Evolutionary conservation across 108 stramenopile genomes (phyloP), one percentile per base, ranked within the genome.

Genomic region (Nitzschia sp.): DNA sequence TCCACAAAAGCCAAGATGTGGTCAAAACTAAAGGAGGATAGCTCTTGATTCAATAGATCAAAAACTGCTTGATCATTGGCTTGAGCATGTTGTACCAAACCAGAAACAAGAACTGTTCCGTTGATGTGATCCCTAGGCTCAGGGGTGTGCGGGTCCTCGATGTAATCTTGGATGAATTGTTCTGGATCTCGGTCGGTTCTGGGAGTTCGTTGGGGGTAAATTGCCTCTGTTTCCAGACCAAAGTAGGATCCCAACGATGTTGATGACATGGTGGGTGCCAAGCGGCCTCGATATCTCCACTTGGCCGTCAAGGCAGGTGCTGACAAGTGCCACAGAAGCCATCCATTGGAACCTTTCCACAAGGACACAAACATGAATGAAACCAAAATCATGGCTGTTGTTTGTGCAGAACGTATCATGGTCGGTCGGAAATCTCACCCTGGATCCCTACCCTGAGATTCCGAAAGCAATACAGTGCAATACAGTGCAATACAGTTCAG

Each of bases 41-140:
- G 84, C 69, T 93, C 91, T 54, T 88, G 69, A 55, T 95, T 94
- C 52, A 95, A 76, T 38, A 95, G 80, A 67, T 93, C 92, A 61
- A 95, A 92, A 44, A 93, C 71, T 60, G 72, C 69, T 62, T 92
- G 86, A 70, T 89, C 90, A 15, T 83, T 83, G 8, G 86, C 83
- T 60, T 92, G 85, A 61, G 73, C 75, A 52, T 71, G 17, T 52
- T 53, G 71, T 39, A 63, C 80, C 43, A 14, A 56, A 15, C 82
- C 82, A 20, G 62, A 71, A 15, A 88, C 80, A 17, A 88, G 65
- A 26, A 57, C 52, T 20, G 69, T 71, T 10, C 77, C 81, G 25
- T 80, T 76, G 17, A 83, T 17, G 54, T 71, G 80, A 70, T 25
- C 20, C n/a, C 84, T 81, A 10, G 79, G 72, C 56, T 74, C 76